A percentile compares a stretch with the other conserved stretches of the same genome.
Evolutionary conservation across 2,329 filamentous ascomycete genomes (phyloP).

Genomic region (Tolypocladium endophyticum): DNA sequence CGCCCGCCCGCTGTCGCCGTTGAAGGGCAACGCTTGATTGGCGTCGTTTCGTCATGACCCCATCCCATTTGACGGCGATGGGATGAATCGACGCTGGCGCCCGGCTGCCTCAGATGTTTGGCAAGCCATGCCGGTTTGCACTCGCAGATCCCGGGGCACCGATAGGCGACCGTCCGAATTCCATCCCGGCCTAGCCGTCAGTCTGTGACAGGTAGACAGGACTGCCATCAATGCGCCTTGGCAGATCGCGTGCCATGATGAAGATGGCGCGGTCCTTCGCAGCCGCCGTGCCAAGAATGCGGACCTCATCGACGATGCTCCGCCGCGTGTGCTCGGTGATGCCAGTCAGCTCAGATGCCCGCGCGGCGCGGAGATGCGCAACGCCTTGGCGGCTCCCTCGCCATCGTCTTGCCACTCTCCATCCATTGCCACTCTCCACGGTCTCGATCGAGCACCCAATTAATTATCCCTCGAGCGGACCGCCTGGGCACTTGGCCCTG

Average conservation of each 20-base stretch:
- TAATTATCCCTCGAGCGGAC: not conserved
- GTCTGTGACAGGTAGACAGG: not conserved
- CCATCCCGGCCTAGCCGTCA: not conserved
- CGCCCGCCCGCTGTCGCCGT: not conserved
- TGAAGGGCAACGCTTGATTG: not conserved
- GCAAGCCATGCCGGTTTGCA: not conserved
- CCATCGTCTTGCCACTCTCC: not conserved
- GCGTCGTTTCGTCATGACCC: not conserved
- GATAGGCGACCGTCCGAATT: not conserved
- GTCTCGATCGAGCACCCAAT: not conserved
- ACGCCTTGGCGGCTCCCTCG: not conserved
- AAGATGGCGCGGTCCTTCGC: not conserved
- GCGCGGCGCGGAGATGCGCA: not conserved
- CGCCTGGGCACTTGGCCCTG: not conserved
- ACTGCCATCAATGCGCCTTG: not conserved
- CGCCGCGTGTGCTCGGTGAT: not conserved
- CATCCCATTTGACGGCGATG: not conserved
- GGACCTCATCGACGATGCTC: not conserved
- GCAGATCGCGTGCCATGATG: not conserved
- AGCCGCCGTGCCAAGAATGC: not conserved
- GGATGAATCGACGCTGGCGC: not conserved
- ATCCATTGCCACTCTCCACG: not conserved
- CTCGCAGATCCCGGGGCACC: not conserved
- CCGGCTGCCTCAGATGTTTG: not conserved
- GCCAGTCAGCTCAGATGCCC: not conserved